A percentile compares a stretch with the other conserved stretches of the same genome.
These are phyloP conservation scores for Neurospora sp. DNA, from an alignment of 495 filamentous ascomycete species.

Conservation along the genomic window DNA sequence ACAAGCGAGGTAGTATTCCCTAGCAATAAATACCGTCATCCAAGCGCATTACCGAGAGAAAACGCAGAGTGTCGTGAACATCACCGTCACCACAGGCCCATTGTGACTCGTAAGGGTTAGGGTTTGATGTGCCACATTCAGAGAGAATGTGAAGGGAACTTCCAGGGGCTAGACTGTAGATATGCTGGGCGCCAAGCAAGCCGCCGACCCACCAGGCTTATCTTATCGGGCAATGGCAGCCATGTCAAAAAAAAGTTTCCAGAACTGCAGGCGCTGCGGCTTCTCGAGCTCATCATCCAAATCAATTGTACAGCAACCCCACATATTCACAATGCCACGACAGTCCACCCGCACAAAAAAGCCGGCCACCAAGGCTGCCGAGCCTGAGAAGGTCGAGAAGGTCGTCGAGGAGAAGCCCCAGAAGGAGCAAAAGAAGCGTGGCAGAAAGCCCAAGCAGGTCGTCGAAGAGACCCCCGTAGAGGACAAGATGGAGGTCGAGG, in stretches of 20 bases:
- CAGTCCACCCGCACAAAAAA: slow-evolving; percentile 11
- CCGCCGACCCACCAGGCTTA: slow-evolving; percentile 6
- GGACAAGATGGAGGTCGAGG: slow-evolving; percentile 18
- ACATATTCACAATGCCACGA: background rate
- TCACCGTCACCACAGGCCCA: background rate
- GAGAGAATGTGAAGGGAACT: background rate
- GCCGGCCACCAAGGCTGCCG: slow-evolving; percentile 17
- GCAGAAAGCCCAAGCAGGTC: slow-evolving; percentile 28
- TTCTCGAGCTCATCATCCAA: slow-evolving; percentile 3
- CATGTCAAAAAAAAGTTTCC: slow-evolving; percentile 21
- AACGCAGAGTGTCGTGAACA: background rate
- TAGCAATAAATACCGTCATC: background rate
- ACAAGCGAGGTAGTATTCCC: background rate
- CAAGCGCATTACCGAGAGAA: background rate
- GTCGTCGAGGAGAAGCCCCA: slow-evolving; percentile 45
- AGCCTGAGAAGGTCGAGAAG: slow-evolving; percentile 8
- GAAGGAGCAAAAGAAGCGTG: slow-evolving; percentile 53
- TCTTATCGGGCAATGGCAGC: slow-evolving; percentile 20
- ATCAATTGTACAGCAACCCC: slow-evolving; percentile 6
- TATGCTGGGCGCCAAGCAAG: background rate
- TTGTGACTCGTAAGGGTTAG: background rate
- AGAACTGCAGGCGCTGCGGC: background rate
- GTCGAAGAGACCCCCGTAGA: slow-evolving; percentile 12
- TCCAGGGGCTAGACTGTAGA: background rate
- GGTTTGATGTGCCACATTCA: background rate